Evolutionary conservation across 768 basidiomycete species (phyloP).

Genomic region (Leucogyrophana mollusca): DNA sequence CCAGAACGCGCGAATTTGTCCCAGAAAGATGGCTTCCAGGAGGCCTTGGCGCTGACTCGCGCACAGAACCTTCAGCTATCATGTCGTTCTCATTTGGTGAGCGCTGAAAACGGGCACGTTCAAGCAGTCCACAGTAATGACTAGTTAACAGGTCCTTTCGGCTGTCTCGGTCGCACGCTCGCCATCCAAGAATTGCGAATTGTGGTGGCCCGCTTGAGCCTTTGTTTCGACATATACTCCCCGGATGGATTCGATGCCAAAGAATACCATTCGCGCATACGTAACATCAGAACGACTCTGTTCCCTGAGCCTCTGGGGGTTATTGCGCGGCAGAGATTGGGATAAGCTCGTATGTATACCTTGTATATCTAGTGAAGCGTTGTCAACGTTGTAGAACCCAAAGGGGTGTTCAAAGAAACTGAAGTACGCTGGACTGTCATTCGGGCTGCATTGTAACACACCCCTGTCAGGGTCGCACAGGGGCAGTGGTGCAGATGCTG

Average conservation of each 20-base stretch:
- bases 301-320: slow-evolving; percentile 11
- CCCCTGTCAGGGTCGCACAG: no score
- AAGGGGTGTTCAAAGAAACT: no score
- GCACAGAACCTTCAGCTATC: slow-evolving; percentile 23
- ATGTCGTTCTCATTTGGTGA: slow-evolving; percentile 27
- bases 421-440: no score
- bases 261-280: slow-evolving; percentile 24
- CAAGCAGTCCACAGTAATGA: background rate
- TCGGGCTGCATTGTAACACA: no score
- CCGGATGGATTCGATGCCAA: slow-evolving; percentile 24
- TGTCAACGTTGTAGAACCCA: no score
- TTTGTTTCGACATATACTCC: slow-evolving; percentile 26
- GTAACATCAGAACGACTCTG: slow-evolving; percentile 29
- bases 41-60: slow-evolving; percentile 26
- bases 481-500: no score
- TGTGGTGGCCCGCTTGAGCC: slow-evolving; percentile 23
- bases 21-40: slow-evolving; percentile 33
- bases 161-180: slow-evolving; percentile 28
- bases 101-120: background rate
- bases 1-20: slow-evolving; percentile 16
- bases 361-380: no score
- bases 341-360: no score
- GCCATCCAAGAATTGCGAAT: slow-evolving; percentile 30
- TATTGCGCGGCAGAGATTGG: no score
- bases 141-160: slow-evolving; percentile 25